Evolutionary conservation across 306 rosid genomes (phyloP), one percentile per base, ranked within the genome.

Genomic region (Lathyrus sativus): DNA sequence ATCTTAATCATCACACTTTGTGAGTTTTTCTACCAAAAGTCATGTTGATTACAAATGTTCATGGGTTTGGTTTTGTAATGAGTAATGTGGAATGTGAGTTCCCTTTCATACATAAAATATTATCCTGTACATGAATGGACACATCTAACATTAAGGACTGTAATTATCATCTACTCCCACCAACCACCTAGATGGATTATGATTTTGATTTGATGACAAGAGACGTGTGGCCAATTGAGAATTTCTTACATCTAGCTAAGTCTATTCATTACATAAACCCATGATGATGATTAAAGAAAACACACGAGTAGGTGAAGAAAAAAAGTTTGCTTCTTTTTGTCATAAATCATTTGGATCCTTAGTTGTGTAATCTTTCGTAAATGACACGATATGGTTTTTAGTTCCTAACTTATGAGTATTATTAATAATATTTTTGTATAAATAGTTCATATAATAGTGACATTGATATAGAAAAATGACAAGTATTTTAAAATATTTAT

Each of bases 151-250:
- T 67, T 67, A 64, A 31, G 51, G 13, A 43, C 44, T 12, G 56
- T 70, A 72, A 68, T 65, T 76, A 33, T 33, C 60, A 59, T 71
- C 82, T 60, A 29, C 72, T 55, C 22, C 69, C 53, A n/a, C 62
- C 71, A 65, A 75, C 68, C 71, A 71, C 77, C 69, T 13, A 54
- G 59, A 43, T 18, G 62, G 62, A 75, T 65, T 12, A 26, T 53
- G 81, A 72, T 67, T 76, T 68, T 78, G 83, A 86, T 84, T 77
- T 41, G 80, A 31, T 48, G 48, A 68, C 81, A 65, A 75, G 67
- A 62, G 76, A 67, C 83, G 45, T 61, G 38, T 71, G 61, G 67
- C 75, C 60, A 13, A 15, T 54, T 58, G 41, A 19, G 57, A 42
- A 70, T 80, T 72, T 67, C 79, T 70, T 76, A 9, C 42, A 68